Evolutionary conservation across 1,284 basidiomycete species (phyloP).

Genomic region (Vanrija sp.): DNA sequence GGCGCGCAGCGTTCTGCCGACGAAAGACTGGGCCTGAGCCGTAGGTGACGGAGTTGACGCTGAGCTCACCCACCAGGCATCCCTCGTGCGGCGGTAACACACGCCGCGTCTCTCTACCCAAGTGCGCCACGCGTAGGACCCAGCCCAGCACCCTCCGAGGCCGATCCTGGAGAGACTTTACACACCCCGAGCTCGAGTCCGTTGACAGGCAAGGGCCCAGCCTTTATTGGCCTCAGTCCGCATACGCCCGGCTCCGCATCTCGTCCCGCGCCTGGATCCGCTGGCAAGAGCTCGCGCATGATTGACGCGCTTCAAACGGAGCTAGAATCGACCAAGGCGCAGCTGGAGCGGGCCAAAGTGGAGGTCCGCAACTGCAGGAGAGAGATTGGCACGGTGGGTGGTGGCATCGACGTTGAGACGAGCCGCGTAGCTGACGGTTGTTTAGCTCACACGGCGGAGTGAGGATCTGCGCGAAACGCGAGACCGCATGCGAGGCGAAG

Average conservation of each 20-base stretch:
- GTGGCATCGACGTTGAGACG: background rate
- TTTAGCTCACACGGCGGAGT: conserved; percentile 42
- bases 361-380: conserved; percentile 35
- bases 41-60: conserved; percentile 16
- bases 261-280: conserved; percentile 11
- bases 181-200: too few relatives aligned
- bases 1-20: conserved; percentile 8
- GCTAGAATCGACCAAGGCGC: conserved; percentile 27
- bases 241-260: background rate
- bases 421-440: background rate
- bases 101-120: conserved; percentile 30
- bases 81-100: conserved; percentile 35
- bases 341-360: conserved; percentile 37
- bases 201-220: too few relatives aligned
- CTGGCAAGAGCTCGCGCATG: conserved; percentile 35
- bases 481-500: conserved; percentile 43
- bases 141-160: background rate
- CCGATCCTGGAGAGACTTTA: background rate
- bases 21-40: conserved; percentile 29
- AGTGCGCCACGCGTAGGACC: background rate
- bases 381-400: conserved; percentile 35
- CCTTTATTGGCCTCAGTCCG: conserved; percentile 4
- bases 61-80: conserved; percentile 26
- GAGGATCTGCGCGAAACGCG: conserved; percentile 47
- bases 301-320: conserved; percentile 45